Conservation (phyloP, 2,329 filamentous ascomycete species). For the Venturia pyrina region DNA sequence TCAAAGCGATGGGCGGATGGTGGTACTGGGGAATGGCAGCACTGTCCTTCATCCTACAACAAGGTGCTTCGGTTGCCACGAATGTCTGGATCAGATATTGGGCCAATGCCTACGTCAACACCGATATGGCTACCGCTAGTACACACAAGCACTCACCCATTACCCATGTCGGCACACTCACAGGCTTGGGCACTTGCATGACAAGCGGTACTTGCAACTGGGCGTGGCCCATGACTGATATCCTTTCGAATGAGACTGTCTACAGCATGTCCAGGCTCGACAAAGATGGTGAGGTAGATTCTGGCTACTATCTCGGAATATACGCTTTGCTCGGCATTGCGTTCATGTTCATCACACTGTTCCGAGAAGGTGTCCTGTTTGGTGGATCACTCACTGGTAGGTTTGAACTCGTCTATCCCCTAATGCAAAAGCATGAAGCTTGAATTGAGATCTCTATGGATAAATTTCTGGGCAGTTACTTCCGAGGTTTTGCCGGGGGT, state of each 20-base stretch:
- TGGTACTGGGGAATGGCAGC: slow-evolving; percentile 82
- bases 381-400: slow-evolving; percentile 64
- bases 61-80: slow-evolving; percentile 75
- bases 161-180: slow-evolving; percentile 33
- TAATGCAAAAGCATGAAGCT: neutral
- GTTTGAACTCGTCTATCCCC: neutral
- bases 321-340: slow-evolving; percentile 71
- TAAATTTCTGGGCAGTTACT: neutral
- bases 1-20: slow-evolving; percentile 88
- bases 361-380: slow-evolving; percentile 82
- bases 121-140: slow-evolving; percentile 29
- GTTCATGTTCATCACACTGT: slow-evolving; percentile 72
- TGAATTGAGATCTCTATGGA: neutral
- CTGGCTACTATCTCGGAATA: slow-evolving; percentile 71
- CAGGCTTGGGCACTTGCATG: slow-evolving; percentile 36
- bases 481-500: neutral
- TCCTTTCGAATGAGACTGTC: slow-evolving; percentile 20
- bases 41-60: slow-evolving; percentile 68
- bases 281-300: slow-evolving; percentile 54
- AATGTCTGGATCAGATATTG: slow-evolving; percentile 93
- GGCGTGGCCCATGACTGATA: slow-evolving; percentile 24
- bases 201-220: slow-evolving; percentile 42
- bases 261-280: slow-evolving; percentile 7
- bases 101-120: slow-evolving; percentile 73
- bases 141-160: slow-evolving; percentile 28